Conservation (phyloP, 345 rosid genomes). For the Cardamine occulta region DNA sequence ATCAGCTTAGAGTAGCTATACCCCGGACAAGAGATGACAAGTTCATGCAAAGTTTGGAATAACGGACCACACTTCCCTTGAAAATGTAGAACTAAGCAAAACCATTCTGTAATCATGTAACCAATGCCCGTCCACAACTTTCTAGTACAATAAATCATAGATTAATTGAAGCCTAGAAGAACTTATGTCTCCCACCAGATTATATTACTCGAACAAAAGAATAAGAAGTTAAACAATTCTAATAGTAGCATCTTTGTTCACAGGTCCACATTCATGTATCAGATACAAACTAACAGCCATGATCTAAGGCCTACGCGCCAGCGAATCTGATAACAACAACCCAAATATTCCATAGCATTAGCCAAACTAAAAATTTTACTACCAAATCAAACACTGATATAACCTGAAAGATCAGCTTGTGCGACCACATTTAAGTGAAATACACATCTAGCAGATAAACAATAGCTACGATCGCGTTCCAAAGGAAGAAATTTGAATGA, state of each 20-base stretch:
- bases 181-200: background rate
- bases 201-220: background rate
- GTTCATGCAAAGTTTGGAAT: slow-evolving; percentile 1
- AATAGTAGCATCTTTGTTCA: background rate
- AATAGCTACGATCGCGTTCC: slow-evolving; percentile 24
- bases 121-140: background rate
- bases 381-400: background rate
- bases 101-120: slow-evolving; percentile 2
- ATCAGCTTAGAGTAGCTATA: slow-evolving; percentile 4
- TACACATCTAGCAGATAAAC: slow-evolving; percentile 11
- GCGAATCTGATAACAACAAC: background rate
- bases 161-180: slow-evolving; percentile 6
- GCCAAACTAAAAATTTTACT: slow-evolving; percentile 16
- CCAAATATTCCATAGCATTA: slow-evolving; percentile 10
- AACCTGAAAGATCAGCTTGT: background rate
- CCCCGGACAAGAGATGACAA: background rate
- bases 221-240: slow-evolving; percentile 12
- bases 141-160: slow-evolving; percentile 3
- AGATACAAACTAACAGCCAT: slow-evolving; percentile 15
- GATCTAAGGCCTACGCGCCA: slow-evolving; percentile 17
- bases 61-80: slow-evolving; percentile 6
- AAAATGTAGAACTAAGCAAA: slow-evolving; percentile 5
- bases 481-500: background rate
- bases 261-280: background rate
- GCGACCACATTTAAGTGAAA: background rate